phyloP scores from a whole-genome alignment of 495 filamentous ascomycete species.

The Talaromyces thailandensis region DNA sequence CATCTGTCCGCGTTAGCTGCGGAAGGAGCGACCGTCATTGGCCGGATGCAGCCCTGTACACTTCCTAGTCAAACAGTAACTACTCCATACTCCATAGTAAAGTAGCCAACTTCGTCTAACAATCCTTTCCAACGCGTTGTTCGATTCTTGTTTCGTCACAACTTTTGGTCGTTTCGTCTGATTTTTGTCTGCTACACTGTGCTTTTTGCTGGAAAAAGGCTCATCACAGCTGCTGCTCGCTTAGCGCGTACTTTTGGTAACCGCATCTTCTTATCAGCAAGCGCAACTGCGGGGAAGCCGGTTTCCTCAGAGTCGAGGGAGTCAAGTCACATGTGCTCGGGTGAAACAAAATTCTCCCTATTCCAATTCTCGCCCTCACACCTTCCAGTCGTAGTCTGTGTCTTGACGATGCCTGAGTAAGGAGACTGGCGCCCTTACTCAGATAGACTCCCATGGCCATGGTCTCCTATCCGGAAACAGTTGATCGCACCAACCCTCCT shows the following conservation, averaged over 20 bases:
- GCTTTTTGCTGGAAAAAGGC: not conserved
- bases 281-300: not conserved
- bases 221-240: not conserved
- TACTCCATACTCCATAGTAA: too few species aligned
- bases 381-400: not conserved
- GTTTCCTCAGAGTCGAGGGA: not conserved
- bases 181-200: not conserved
- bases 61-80: not conserved
- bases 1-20: not conserved
- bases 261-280: not conserved
- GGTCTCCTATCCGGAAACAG: slow-evolving; percentile 65
- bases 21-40: not conserved
- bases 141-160: not conserved
- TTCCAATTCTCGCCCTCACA: not conserved
- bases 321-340: not conserved
- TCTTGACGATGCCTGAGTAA: slow-evolving; percentile 3
- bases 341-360: not conserved
- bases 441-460: slow-evolving; percentile 29
- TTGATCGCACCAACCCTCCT: slow-evolving; percentile 41
- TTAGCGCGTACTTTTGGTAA: slow-evolving; percentile 9
- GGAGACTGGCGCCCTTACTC: slow-evolving; percentile 2
- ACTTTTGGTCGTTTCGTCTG: slow-evolving; percentile 2
- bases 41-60: not conserved
- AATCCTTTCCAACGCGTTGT: not conserved
- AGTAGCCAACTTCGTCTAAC: not conserved